Base-by-base conservation (phyloP, 768 basidiomycete species). In the Lyophyllum semitale region DNA sequence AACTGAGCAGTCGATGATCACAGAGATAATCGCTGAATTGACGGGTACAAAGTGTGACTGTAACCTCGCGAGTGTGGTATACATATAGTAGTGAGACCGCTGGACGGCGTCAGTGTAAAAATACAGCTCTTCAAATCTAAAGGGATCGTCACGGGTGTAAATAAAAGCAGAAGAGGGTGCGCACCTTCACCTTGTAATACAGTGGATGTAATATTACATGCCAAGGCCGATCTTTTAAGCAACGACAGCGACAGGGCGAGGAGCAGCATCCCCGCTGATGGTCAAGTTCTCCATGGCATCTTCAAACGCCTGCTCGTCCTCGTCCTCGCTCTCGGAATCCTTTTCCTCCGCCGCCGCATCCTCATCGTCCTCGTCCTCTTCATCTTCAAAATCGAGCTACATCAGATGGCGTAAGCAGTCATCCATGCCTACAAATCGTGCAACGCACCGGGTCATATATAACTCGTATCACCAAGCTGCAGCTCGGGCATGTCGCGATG, bases 401-500 rank as follows among this genome's bases (percentile, higher is more conserved):
- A 20, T 20, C 23, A 54, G 29, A 49, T 37, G 58, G n/a, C n/a
- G n/a, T 57, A 52, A 4, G 42, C 40, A 47, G 59, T 53, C 13
- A 43, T 6, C 22, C 33, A 57, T 51, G 25, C 59, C 32, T 7
- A 51, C 41, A 32, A 52, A 59, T 41, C 42, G 20, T 4, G 32
- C 20, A 32, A 82, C 91, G 66, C 66, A 98, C 96, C 45, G 94
- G 95, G 70, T 99, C 96, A 70, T 88, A 98, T 41, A 98, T 83
- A 40, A 98, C 90, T 52, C 96, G 77, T 47, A 98, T 93, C 29
- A 98, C 81, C 22, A 98, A 77, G 60, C 93, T 95, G 64, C 97
- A 99, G 69, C 93, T 95, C 0, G 97, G 97, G 76, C 97, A 98
- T 48, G 84, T 95, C 22, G 95, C 96, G 43, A 95, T 85, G 68